Base-by-base conservation (phyloP, 1,139 yeast genomes). In the Candida sanyaensis region DNA sequence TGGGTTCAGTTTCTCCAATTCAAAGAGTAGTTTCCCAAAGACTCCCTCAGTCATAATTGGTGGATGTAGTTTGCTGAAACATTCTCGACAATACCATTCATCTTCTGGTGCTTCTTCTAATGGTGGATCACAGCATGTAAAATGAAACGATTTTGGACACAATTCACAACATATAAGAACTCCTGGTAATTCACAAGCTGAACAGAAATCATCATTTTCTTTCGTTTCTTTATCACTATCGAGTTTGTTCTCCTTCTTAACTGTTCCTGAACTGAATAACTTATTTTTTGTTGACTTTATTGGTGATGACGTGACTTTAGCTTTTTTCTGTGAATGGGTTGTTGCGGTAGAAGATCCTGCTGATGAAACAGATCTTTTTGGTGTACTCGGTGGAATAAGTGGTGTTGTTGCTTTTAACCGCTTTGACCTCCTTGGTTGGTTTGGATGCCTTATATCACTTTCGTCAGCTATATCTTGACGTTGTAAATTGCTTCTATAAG, bases 111-210 rank as follows among this genome's bases (percentile, higher is more conserved):
- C 73, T 38, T 81, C 77, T 53, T 87, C 93, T 26, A 87, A 68
- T 0, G 99, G 98, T 2, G 98, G 98, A 57, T 89, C 88, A 53
- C 93, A 81, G 63, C 99, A 93, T 10, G 88, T 77, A 61, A 93
- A 90, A 62, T 93, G 99, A 65, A 92, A 93, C 1, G 97, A 88
- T 59, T 79, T 80, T 0, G 97, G 97, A 66, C 99, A 93, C 2
- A 88, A 77, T 57, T 93, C 99, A 68, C 99, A 93, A 66, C 98
- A 93, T 29, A 93, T 75, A 55, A 93, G 90, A 34, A 88, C 77
- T 7, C 99, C 99, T 0, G 92, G 75, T 27, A 91, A 90, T 1
- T 95, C 91, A 68, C 99, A 93, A 0, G 95, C 78, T 24, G 88
- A 75, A 61, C 99, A 93, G 63, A 78, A 91, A 65, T 93, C 99